Conservation (phyloP, 805 yeast species). For the Barnettozyma californica region DNA sequence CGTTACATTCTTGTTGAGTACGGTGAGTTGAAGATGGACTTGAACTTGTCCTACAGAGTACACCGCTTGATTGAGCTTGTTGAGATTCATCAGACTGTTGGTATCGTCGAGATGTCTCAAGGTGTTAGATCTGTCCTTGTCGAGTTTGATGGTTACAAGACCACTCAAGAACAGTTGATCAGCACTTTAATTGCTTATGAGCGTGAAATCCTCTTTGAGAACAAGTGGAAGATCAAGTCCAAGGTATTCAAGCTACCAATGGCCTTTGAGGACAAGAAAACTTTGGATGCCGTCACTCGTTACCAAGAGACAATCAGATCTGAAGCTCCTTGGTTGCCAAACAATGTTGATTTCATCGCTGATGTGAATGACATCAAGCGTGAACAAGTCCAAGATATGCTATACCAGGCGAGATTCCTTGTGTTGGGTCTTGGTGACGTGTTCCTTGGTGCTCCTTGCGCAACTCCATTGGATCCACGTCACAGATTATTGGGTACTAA, state of each 20-base stretch:
- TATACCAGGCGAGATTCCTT: conserved; percentile 84
- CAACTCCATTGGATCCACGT: conserved; percentile 95
- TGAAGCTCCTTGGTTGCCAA: conserved; percentile 96
- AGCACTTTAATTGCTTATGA: conserved; percentile 69
- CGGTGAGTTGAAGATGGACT: conserved; percentile 83
- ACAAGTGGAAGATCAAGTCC: conserved; percentile 83
- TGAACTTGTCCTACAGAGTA: conserved; percentile 80
- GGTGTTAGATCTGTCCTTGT: conserved; percentile 94
- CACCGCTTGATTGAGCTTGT: conserved; percentile 77
- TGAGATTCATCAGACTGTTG: conserved; percentile 55
- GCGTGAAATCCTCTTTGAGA: conserved; percentile 62
- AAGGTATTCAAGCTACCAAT: conserved; percentile 82
- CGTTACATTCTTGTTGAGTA: conserved; percentile 88
- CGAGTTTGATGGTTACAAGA: conserved; percentile 64
- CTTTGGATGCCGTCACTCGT: conserved; percentile 84
- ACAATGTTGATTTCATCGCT: conserved; percentile 93
- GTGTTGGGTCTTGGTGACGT: conserved; percentile 97
- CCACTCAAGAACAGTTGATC: conserved; percentile 59
- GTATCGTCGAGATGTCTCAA: conserved; percentile 92
- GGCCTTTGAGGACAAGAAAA: conserved; percentile 92
- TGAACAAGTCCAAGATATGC: conserved; percentile 71
- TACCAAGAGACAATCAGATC: conserved; percentile 91
- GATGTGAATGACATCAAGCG: conserved; percentile 79
- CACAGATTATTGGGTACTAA: conserved; percentile 89
- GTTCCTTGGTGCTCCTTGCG: conserved; percentile 97